phyloP scores from a whole-genome alignment of 2,329 filamentous ascomycete species.

The Aspergillus pseudonomiae region DNA sequence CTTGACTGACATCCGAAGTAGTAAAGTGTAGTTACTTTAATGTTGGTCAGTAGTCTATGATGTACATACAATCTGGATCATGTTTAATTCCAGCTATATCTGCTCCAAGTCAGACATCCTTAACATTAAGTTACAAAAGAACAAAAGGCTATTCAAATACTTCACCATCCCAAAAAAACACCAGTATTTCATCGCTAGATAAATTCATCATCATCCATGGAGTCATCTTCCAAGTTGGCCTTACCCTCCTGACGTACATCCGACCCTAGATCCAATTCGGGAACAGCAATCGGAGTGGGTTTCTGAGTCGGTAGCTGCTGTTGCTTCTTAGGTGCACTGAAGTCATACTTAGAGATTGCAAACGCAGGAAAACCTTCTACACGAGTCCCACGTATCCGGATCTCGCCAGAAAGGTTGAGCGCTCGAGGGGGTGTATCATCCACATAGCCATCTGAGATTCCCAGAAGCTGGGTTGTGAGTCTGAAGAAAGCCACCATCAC shows the following conservation, averaged over 20 bases:
- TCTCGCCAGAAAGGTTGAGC: conserved; percentile 32
- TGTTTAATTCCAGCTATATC: neutral
- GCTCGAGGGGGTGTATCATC: conserved; percentile 35
- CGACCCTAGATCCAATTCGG: conserved; percentile 12
- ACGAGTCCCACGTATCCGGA: conserved; percentile 33
- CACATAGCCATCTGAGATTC: conserved; percentile 48
- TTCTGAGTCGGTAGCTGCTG: neutral
- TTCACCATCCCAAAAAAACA: neutral
- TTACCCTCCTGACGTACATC: conserved; percentile 15
- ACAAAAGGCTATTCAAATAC: neutral
- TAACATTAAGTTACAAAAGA: neutral
- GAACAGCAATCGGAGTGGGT: conserved; percentile 9
- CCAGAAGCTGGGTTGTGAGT: conserved; percentile 39
- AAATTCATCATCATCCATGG: conserved; percentile 40
- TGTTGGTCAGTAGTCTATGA: neutral
- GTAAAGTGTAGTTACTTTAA: neutral
- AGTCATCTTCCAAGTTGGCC: conserved; percentile 17
- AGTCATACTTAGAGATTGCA: conserved; percentile 11
- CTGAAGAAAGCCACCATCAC: conserved; percentile 34
- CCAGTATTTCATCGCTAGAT: conserved; percentile 21
- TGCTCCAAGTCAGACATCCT: neutral
- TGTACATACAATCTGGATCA: neutral
- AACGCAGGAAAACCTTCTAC: conserved; percentile 24
- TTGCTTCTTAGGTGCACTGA: conserved; percentile 1
- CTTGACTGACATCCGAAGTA: neutral